phyloP scores from a whole-genome alignment of 23 red algal genomes.

The Gracilaria gracilis region DNA sequence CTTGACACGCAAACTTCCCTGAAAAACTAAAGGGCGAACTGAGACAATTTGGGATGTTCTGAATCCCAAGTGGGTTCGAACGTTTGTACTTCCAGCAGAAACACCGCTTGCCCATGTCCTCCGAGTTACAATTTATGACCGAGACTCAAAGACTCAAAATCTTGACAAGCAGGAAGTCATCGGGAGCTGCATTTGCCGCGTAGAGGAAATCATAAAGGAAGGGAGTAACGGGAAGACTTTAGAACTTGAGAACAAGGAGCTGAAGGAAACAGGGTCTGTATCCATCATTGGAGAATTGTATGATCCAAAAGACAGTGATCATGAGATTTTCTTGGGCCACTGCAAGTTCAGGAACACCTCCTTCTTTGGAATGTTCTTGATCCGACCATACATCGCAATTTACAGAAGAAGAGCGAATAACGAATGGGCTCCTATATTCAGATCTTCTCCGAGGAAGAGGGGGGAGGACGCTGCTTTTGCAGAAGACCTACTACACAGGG shows the following conservation, averaged over 20 bases:
- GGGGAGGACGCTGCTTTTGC: constrained; percentile 70
- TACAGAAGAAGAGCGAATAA: constrained; percentile 78
- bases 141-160: constrained; percentile 74
- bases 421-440: constrained; percentile 80
- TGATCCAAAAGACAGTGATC: constrained; percentile 39
- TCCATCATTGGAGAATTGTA: constrained; percentile 66
- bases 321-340: constrained; percentile 68
- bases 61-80: constrained; percentile 80
- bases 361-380: constrained; percentile 68
- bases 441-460: constrained; percentile 60
- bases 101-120: constrained; percentile 36
- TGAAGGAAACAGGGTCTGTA: constrained; percentile 68
- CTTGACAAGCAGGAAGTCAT: constrained; percentile 81
- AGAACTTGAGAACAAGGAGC: constrained; percentile 64
- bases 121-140: constrained; percentile 74
- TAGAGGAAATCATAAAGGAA: constrained; percentile 63
- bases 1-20: neutral
- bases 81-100: constrained; percentile 62
- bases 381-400: constrained; percentile 71
- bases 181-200: constrained; percentile 54
- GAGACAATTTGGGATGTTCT: constrained; percentile 85
- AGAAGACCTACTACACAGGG: constrained; percentile 58
- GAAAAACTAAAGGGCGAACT: constrained; percentile 44
- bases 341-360: constrained; percentile 77
- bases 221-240: constrained; percentile 61